Percentiles rank a stretch among this genome's conserved stretches.
These are phyloP conservation scores for Suhomyces anneliseae DNA, from an alignment of 1,139 yeast genomes.

Conservation along the genomic window DNA sequence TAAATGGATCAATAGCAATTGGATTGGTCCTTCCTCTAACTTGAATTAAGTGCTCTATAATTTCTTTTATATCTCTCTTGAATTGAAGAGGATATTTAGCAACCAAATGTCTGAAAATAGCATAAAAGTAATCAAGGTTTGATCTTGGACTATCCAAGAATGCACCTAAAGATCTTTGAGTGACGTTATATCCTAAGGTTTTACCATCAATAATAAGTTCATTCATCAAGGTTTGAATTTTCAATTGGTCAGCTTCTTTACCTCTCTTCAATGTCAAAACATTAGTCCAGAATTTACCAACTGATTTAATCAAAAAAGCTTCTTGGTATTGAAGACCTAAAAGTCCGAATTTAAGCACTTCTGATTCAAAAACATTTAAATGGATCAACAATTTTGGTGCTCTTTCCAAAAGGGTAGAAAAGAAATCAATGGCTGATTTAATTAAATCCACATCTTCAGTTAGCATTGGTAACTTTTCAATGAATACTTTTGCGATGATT, in stretches of 20 bases:
- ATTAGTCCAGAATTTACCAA: constrained; percentile 65
- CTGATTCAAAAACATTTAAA: constrained; percentile 30
- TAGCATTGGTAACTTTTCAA: constrained; percentile 33
- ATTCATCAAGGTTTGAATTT: constrained; percentile 32
- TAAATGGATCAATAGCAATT: constrained; percentile 30
- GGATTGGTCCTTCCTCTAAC: background rate
- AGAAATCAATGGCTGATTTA: constrained; percentile 43
- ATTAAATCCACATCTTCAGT: constrained; percentile 55
- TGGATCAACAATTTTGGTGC: constrained; percentile 51
- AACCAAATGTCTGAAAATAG: constrained; percentile 53
- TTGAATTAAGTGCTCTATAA: constrained; percentile 11
- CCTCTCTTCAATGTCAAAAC: constrained; percentile 57
- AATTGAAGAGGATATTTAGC: constrained; percentile 51
- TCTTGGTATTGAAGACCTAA: constrained; percentile 56
- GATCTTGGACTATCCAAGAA: constrained; percentile 58
- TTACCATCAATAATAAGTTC: constrained; percentile 16
- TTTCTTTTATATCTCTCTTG: constrained; percentile 45
- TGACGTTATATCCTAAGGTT: constrained; percentile 38
- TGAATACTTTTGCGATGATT: constrained; percentile 31
- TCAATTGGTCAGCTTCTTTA: constrained; percentile 44
- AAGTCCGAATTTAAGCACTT: constrained; percentile 44
- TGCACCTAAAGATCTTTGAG: constrained; percentile 31
- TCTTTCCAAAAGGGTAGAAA: constrained; percentile 47
- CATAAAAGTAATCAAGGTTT: constrained; percentile 56
- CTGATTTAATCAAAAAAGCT: constrained; percentile 61